Base-by-base conservation (phyloP, 2,329 filamentous ascomycete genomes). In the Blastomyces silverae region DNA sequence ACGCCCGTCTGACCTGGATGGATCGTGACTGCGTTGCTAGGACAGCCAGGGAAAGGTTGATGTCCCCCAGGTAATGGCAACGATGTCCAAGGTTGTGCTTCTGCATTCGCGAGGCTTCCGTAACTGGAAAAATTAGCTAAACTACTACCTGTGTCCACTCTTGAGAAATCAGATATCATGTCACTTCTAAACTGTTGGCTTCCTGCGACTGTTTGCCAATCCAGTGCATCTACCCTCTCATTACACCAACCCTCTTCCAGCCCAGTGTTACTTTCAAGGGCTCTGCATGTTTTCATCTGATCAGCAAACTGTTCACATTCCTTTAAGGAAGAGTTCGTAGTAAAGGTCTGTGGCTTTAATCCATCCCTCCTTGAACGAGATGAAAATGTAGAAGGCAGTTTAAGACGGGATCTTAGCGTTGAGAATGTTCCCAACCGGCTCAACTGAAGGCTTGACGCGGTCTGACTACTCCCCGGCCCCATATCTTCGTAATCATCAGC, bases 201-300 rank as follows among this genome's bases (percentile, higher is more conserved):
- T 17, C 66, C 70, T 37, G 66, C 66, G 25, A 70, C 69, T 31
- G 70, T 72, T 53, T 72, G 70, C 71, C 71, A 73, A 61, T 72
- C 71, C 48, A 62, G 61, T 28, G 69, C 71, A 11, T 64, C 67
- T 34, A 64, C 60, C 37, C n/a, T 20, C 17, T 28, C 13, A 58
- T 44, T 42, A 22, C 37, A 25, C 56, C 13, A 22, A 10, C 7
- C 4, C 22, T 20, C 28, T 22, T 50, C 37, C 46, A 25, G 37
- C 25, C 13, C 39, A 60, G n/a, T 46, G 17, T 37, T 37, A 20
- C 17, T 39, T 28, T 37, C 20, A 61, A 44, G 20, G 3, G 17
- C 31, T 2, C 1, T 22, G 20, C 34, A 22, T 22, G 15, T 10
- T 34, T 37, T 25, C 17, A 25, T 52, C 25, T 34, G 17, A 28